Evolutionary conservation across 169 alveolate species (phyloP).

Genomic region (Plasmodium gonderi): DNA sequence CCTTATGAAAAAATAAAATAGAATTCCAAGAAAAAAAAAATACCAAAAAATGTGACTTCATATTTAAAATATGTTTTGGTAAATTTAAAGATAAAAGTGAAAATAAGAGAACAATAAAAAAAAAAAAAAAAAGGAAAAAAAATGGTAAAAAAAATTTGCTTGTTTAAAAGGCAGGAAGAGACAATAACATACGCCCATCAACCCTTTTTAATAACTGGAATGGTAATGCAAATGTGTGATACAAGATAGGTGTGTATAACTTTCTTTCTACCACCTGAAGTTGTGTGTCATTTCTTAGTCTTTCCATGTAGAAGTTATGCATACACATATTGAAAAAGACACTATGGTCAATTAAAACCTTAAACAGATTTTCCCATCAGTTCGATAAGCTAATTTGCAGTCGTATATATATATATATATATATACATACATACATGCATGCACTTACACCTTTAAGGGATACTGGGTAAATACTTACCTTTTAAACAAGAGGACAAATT

Average conservation of each 20-base stretch:
- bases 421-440: background rate
- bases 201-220: background rate
- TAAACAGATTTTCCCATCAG: background rate
- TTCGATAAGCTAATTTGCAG: too few species aligned
- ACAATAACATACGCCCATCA: background rate
- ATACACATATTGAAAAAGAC: background rate
- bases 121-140: background rate
- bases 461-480: background rate
- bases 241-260: background rate
- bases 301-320: background rate
- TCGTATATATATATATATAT: too few species aligned
- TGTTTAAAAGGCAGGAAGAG: background rate
- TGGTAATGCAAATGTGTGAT: too few species aligned
- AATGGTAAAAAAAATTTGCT: background rate
- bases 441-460: background rate
- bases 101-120: background rate
- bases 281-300: background rate
- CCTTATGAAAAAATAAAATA: background rate
- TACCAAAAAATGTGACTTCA: background rate
- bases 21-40: background rate
- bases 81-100: background rate
- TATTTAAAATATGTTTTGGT: background rate
- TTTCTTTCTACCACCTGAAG: background rate
- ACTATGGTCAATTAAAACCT: background rate
- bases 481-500: background rate